Percentiles rank a stretch among this genome's conserved stretches.
phyloP scores from a whole-genome alignment of 768 basidiomycete genomes.

The Podaxis sp. region DNA sequence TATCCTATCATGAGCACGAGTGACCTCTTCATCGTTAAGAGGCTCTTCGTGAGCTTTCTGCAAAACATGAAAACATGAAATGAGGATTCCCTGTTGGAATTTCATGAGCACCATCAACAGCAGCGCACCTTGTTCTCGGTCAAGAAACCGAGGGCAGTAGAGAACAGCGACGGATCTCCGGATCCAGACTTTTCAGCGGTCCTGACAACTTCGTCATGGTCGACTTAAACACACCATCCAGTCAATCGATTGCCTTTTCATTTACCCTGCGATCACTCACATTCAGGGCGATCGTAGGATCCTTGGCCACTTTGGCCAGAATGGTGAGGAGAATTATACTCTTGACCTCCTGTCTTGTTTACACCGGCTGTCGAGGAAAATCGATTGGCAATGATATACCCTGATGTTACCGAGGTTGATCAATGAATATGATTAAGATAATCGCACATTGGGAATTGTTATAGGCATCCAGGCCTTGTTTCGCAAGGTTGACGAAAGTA shows the following conservation, averaged over 20 bases:
- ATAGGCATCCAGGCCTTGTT: conserved; percentile 61
- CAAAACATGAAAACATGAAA: neutral
- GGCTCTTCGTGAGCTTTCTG: conserved; percentile 57
- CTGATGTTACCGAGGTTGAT: conserved; percentile 9
- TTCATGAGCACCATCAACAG: neutral
- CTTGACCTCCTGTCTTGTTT: conserved; percentile 61
- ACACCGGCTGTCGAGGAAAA: conserved; percentile 34
- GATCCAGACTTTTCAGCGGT: conserved; percentile 56
- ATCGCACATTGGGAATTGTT: conserved; percentile 45
- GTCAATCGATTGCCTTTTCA: neutral
- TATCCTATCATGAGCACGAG: conserved; percentile 58
- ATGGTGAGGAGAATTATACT: conserved; percentile 61
- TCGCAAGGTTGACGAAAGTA: conserved; percentile 51
- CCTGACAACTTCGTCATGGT: conserved; percentile 50
- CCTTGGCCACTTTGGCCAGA: conserved; percentile 26
- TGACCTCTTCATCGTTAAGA: conserved; percentile 65
- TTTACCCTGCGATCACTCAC: conserved; percentile 24
- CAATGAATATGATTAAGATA: conserved; percentile 5
- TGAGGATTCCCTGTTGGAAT: neutral
- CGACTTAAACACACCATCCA: neutral
- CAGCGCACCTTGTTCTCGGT: conserved; percentile 46
- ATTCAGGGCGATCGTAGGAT: conserved; percentile 25
- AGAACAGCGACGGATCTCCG: conserved; percentile 58
- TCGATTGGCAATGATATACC: conserved; percentile 21
- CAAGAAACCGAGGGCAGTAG: conserved; percentile 52